Evolutionary conservation across 2,329 filamentous ascomycete genomes (phyloP), one percentile per base, ranked within the genome.

Genomic region (Ilyonectria sp.): DNA sequence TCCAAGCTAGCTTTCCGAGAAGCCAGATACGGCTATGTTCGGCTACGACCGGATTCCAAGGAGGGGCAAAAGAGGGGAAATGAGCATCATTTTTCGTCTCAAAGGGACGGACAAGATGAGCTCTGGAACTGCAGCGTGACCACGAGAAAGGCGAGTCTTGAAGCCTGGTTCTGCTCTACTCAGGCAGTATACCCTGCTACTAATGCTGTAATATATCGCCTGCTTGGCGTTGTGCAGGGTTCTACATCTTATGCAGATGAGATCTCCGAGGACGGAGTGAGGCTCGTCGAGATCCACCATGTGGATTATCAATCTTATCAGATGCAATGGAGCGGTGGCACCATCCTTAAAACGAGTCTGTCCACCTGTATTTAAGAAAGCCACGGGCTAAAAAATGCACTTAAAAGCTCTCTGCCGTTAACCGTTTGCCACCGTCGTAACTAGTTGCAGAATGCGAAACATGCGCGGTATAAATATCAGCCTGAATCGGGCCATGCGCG

Each of bases 381-480:
- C 47, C 5, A 7, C 23, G n/a, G 15, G 29, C 47, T 31, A 8
- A 13, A 13, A 23, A 33, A 23, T 33, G 50, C 31, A 53, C 10
- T 23, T 53, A 35, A 21, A 35, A 21, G 31, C 50, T 11, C n/a
- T 11, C 10, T 29, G 47, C 47, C 29, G 47, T 31, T 50, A 50
- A 26, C 47, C 47, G 47, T 31, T 26, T 50, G n/a, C 13, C 26
- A n/a, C n/a, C 7, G 11, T 8, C n/a, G 7, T 19, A n/a, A 10
- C 7, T 13, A 6, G 10, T 15, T 31, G n/a, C 50, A 50, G 29
- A 49, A 50, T n/a, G 1, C 6, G n/a, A 53, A 35, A 15, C n/a
- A 53, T 53, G 50, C 50, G 50, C 50, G 50, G 50, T 53, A 53
- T 53, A 35, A 53, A 53, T 53, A 19, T 19, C n/a, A 35, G 29